A percentile compares a stretch with the other conserved stretches of the same genome.
Evolutionary conservation across 106 monocot genomes (phyloP).

Genomic region (Agapanthus africanus): DNA sequence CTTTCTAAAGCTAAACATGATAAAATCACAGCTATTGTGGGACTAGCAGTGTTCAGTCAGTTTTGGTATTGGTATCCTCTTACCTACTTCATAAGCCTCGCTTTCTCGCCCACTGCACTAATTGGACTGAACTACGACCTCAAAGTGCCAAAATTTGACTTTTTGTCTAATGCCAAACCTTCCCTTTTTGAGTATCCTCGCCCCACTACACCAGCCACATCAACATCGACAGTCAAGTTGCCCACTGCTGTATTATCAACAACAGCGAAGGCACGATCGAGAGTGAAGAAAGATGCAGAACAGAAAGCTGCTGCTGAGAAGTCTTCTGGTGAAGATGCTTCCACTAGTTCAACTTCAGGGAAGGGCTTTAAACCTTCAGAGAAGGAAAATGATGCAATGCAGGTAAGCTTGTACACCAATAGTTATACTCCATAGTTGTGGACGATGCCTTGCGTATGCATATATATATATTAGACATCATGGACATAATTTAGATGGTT

Average conservation of each 20-base stretch:
- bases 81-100: conserved; percentile 82
- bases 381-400: conserved; percentile 66
- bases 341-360: conserved; percentile 32
- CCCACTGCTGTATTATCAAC: conserved; percentile 91
- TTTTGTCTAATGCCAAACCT: conserved; percentile 87
- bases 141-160: conserved; percentile 95
- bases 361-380: conserved; percentile 48
- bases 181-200: conserved; percentile 90
- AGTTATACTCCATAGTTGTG: no score
- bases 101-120: conserved; percentile 90
- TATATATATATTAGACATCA: no score
- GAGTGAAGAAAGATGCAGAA: conserved; percentile 92
- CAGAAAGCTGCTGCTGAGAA: conserved; percentile 46
- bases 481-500: no score
- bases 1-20: conserved; percentile 91
- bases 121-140: conserved; percentile 94
- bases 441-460: no score
- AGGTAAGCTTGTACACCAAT: no score
- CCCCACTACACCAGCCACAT: conserved; percentile 53
- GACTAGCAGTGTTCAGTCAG: conserved; percentile 96
- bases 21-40: conserved; percentile 84
- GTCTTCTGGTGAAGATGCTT: conserved; percentile 28
- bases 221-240: conserved; percentile 63
- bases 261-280: conserved; percentile 77
- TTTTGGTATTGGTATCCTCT: conserved; percentile 99